Base-by-base conservation (phyloP, 2,329 filamentous ascomycete genomes). In the Leptographium lundbergii region DNA sequence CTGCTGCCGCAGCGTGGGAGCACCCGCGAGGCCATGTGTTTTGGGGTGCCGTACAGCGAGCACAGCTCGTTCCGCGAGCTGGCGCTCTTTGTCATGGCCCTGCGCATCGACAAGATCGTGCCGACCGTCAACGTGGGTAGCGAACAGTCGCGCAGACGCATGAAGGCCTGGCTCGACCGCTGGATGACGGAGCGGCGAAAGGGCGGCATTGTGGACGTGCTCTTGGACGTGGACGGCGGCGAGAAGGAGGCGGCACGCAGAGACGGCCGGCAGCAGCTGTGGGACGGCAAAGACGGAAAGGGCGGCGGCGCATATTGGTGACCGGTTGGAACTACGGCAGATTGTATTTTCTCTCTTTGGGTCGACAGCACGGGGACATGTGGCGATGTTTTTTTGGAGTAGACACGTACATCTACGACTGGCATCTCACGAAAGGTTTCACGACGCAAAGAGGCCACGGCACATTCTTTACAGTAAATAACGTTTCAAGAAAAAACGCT, bases 11-110 rank as follows among this genome's bases (percentile, higher is more conserved):
- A 96, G 72, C 81, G 90, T 4, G 94, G 94, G 3, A 91, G 88
- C 71, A 91, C 88, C 3, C 80, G 80, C 54, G 86, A 92, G 65
- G 88, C 88, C 45, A 86, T 87, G 70, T 96, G 91, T 70, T 96
- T 95, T 65, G 91, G 90, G 0, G 94, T 97, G 2, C 94, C 94
- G 2, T 99, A 99, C 69, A 91, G 87, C 57, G 94, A 99, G 74
- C 94, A 99, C 70, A 94, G 88, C 70, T 95, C 89, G 62, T 99
- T 99, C 69, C 80, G 92, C 48, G 94, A 99, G 75, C 72, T 99
- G 68, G 92, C 90, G 0, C 86, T 97, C 81, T 99, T 99, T 69
- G 82, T 92, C 65, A 94, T 94, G 77, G 82, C 86, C 24, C 70
- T 99, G 70, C 77, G 88, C 59, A 95, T 99, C 64, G 91, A 92